phyloP scores from a whole-genome alignment of 768 basidiomycete genomes.

The Tricholoma furcatifolium region DNA sequence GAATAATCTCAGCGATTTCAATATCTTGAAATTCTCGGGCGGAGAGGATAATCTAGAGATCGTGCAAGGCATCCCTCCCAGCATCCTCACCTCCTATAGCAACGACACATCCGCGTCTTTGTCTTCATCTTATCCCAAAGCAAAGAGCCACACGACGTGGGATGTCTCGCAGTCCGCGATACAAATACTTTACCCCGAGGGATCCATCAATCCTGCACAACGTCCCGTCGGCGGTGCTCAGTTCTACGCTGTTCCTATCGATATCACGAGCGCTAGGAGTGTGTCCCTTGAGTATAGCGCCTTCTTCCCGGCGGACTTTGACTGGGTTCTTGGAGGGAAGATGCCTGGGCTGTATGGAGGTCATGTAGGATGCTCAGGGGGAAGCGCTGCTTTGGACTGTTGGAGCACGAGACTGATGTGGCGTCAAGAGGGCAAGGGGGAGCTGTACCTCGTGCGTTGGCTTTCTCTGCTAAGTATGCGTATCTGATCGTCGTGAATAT shows the following conservation, averaged over 20 bases:
- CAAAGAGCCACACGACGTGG: constrained; percentile 13
- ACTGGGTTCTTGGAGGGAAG: constrained; percentile 83
- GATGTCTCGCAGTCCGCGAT: constrained; percentile 42
- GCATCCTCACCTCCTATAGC: constrained; percentile 15
- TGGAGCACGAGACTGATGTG: constrained; percentile 90
- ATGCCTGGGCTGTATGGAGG: constrained; percentile 81
- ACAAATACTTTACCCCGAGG: constrained; percentile 65
- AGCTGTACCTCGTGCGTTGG: constrained; percentile 66
- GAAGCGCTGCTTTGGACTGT: constrained; percentile 66
- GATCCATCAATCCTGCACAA: constrained; percentile 66
- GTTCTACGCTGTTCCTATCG: constrained; percentile 52
- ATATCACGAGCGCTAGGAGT: constrained; percentile 45
- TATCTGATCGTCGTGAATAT: background rate
- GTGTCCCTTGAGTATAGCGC: constrained; percentile 69
- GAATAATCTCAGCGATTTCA: constrained; percentile 60
- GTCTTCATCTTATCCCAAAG: constrained; percentile 10
- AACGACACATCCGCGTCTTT: constrained; percentile 19
- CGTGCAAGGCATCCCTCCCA: constrained; percentile 45
- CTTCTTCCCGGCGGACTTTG: constrained; percentile 73
- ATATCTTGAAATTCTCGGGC: constrained; percentile 52
- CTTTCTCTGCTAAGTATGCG: background rate
- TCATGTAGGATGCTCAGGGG: constrained; percentile 67
- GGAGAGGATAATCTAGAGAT: constrained; percentile 56
- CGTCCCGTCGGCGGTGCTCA: constrained; percentile 70
- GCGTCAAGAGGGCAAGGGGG: constrained; percentile 64